Evolutionary conservation across 164 flowering plant genomes (phyloP).

Genomic region (Vitis vinifera): ASM3070453v1 NC_081813.1:285501-286000

Average conservation of each 20-base stretch:
- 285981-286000: neutral
- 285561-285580: neutral
- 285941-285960: neutral
- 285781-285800: constrained; percentile 90
- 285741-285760: too few relatives aligned
- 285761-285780: constrained; percentile 57
- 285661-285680: constrained; percentile 65
- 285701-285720: neutral
- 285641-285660: constrained; percentile 99
- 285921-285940: neutral
- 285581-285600: constrained; percentile 81
- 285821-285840: constrained; percentile 92
- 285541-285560: neutral
- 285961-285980: neutral
- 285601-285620: constrained; percentile 82
- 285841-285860: constrained; percentile 94
- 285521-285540: neutral
- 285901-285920: neutral
- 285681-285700: neutral
- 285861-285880: constrained; percentile 99
- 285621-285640: constrained; percentile 94
- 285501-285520: neutral
- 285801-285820: constrained; percentile 94
- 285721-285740: neutral
- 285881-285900: constrained; percentile 21